Evolutionary conservation across 306 rosid genomes (phyloP).

Genomic region (Trichosanthes truncata): DNA sequence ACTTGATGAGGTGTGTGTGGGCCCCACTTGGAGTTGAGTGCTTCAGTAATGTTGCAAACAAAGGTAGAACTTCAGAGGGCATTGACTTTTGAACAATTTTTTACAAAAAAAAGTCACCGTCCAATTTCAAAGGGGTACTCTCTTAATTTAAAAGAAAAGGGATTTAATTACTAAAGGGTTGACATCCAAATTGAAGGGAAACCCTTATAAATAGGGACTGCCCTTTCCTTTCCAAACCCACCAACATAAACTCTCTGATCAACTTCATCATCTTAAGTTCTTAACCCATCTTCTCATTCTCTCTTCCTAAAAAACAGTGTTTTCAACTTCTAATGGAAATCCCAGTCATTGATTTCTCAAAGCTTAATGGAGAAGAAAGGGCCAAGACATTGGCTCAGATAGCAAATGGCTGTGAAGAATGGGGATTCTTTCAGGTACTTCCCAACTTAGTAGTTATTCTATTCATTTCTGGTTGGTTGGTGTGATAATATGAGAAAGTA

Average conservation of each 20-base stretch:
- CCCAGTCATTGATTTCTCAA: slow-evolving; percentile 95
- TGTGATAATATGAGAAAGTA: not conserved
- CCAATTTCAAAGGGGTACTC: slow-evolving; percentile 13
- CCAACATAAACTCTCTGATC: not conserved
- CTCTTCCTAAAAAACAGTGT: not conserved
- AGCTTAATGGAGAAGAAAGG: slow-evolving; percentile 69
- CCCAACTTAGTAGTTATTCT: not conserved
- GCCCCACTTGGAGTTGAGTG: slow-evolving; percentile 1
- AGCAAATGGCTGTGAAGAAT: slow-evolving; percentile 91
- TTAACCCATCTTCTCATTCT: not conserved
- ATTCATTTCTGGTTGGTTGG: not conserved
- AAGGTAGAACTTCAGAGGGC: slow-evolving; percentile 13
- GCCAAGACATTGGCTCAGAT: slow-evolving; percentile 65
- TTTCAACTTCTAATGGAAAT: slow-evolving; percentile 42
- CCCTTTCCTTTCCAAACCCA: not conserved
- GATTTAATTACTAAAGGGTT: slow-evolving; percentile 15
- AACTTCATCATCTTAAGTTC: not conserved
- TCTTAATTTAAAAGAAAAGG: slow-evolving; percentile 8
- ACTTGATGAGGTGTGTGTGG: not conserved
- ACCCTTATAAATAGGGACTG: slow-evolving; percentile 47
- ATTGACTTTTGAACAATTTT: slow-evolving; percentile 1
- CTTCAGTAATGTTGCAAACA: slow-evolving; percentile 7
- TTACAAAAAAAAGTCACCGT: slow-evolving; percentile 41
- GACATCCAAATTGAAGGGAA: slow-evolving; percentile 49
- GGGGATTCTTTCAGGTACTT: slow-evolving; percentile 97